A percentile compares a stretch with the other conserved stretches of the same genome.
Conservation (phyloP, 371 early-diverging fungal genomes). For the Apophysomyces elegans region DNA sequence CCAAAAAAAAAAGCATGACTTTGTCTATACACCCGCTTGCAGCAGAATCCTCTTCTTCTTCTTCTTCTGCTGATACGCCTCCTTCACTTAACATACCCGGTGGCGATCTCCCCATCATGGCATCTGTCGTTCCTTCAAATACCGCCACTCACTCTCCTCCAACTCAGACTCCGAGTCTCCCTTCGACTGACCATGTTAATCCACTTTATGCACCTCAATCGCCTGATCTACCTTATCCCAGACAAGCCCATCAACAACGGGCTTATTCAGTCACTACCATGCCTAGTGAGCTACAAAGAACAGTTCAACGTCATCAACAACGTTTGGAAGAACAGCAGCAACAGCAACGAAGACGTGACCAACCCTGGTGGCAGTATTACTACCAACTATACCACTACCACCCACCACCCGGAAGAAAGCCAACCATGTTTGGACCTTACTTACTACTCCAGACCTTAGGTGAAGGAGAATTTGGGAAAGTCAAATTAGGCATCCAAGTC, state of each 20-base stretch:
- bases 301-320: slow-evolving; percentile 33
- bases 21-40: slow-evolving; percentile 28
- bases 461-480: slow-evolving; percentile 99
- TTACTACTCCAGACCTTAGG: slow-evolving; percentile 94
- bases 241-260: slow-evolving; percentile 35
- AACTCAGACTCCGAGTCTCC: slow-evolving; percentile 24
- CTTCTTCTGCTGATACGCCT: slow-evolving; percentile 6
- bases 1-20: slow-evolving; percentile 27
- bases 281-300: slow-evolving; percentile 40
- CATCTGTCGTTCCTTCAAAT: slow-evolving; percentile 20
- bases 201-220: slow-evolving; percentile 30
- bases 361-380: slow-evolving; percentile 54
- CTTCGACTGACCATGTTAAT: slow-evolving; percentile 17
- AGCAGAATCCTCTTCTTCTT: slow-evolving; percentile 14
- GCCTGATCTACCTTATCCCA: slow-evolving; percentile 18
- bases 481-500: slow-evolving; percentile 94
- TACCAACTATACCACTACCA: slow-evolving; percentile 50
- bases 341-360: slow-evolving; percentile 30
- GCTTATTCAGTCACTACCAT: slow-evolving; percentile 51
- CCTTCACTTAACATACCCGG: slow-evolving; percentile 12
- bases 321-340: slow-evolving; percentile 40
- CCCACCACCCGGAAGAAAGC: slow-evolving; percentile 52
- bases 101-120: slow-evolving; percentile 16
- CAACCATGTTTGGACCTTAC: slow-evolving; percentile 92
- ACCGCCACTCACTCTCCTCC: slow-evolving; percentile 12